Conservation (phyloP, 345 rosid genomes). For the Eucalyptus sp. region DNA sequence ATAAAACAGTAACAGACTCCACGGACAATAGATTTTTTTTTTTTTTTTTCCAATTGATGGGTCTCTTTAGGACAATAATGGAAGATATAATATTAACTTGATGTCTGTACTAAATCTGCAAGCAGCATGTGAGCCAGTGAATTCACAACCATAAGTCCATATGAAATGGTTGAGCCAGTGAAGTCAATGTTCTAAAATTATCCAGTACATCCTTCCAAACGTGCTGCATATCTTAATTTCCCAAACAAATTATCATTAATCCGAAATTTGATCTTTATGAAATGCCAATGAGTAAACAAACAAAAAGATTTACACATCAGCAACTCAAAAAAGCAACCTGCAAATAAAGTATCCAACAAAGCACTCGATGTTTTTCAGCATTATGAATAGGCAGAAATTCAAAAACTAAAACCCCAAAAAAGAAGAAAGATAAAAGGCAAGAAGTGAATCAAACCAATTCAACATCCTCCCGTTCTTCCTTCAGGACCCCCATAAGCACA, state of each 20-base stretch:
- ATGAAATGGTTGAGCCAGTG: neutral
- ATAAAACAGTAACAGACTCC: neutral
- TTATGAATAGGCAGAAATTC: neutral
- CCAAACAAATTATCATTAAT: neutral
- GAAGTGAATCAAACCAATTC: slow-evolving; percentile 54
- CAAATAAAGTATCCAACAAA: neutral
- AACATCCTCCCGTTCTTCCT: slow-evolving; percentile 82
- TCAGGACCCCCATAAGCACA: slow-evolving; percentile 66
- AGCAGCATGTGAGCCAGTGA: neutral
- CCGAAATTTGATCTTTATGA: neutral
- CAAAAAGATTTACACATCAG: neutral
- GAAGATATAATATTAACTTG: neutral
- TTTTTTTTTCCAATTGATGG: neutral
- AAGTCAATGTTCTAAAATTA: neutral
- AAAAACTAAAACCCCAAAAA: neutral
- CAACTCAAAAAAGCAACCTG: neutral
- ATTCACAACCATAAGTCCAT: neutral
- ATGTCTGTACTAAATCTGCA: neutral
- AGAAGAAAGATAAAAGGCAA: neutral
- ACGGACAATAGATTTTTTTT: neutral
- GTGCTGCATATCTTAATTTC: neutral
- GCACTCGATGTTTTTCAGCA: neutral
- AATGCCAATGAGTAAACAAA: neutral
- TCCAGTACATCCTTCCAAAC: neutral
- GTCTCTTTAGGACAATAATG: neutral